Percentiles rank a stretch among this genome's conserved stretches.
These are phyloP conservation scores for Inosperma sp. DNA, from an alignment of 768 basidiomycete species.

Conservation along the genomic window DNA sequence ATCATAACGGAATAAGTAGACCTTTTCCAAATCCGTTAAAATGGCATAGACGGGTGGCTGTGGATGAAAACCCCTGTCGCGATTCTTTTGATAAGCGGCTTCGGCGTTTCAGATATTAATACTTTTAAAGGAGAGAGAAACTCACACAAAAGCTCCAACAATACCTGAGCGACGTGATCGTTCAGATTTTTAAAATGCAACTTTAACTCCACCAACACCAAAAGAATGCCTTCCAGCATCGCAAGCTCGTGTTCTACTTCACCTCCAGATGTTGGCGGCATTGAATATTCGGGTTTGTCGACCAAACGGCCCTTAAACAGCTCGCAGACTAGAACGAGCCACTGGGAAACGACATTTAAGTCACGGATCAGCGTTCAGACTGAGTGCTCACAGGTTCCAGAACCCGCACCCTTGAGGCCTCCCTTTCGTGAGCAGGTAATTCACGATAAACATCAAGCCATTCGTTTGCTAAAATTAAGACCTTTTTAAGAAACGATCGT, in stretches of 20 bases:
- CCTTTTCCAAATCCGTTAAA: constrained; percentile 1
- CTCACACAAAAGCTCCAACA: neutral
- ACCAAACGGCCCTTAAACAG: neutral
- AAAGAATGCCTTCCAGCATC: neutral
- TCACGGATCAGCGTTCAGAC: neutral
- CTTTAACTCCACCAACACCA: neutral
- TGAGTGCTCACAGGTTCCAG: constrained; percentile 5
- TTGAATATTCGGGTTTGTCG: neutral
- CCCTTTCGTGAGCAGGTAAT: constrained; percentile 4
- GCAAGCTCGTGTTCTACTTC: neutral
- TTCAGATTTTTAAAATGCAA: constrained; percentile 3
- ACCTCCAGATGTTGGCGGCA: neutral
- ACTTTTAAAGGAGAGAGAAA: constrained; percentile 2
- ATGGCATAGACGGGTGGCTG: constrained; percentile 2
- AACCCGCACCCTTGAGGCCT: constrained; percentile 1
- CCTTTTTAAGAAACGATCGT: constrained; percentile 4
- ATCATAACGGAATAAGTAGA: constrained; percentile 4
- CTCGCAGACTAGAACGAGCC: neutral
- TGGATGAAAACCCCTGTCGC: neutral
- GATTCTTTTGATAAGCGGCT: constrained; percentile 6
- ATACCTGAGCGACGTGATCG: constrained; percentile 3
- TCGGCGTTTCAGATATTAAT: constrained; percentile 1
- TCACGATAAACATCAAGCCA: constrained; percentile 7
- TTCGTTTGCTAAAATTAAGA: constrained; percentile 1
- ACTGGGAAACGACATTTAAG: constrained; percentile 1